A percentile compares a stretch with the other conserved stretches of the same genome.
Evolutionary conservation across 2,329 filamentous ascomycete species (phyloP).

Genomic region (Apiospora arundinis): DNA sequence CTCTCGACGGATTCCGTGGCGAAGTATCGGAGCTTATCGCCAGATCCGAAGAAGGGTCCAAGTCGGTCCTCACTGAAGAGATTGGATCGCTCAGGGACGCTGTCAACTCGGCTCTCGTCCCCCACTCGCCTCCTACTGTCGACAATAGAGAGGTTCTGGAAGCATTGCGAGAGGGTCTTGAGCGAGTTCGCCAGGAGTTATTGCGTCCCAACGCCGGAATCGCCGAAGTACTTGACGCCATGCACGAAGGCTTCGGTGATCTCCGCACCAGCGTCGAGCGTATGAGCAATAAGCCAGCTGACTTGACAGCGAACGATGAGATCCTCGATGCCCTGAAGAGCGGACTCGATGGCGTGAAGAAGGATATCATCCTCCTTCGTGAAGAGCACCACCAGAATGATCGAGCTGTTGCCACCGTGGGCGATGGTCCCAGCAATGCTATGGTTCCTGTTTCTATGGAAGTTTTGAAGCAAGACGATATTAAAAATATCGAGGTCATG

Average conservation of each 20-base stretch:
- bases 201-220: slow-evolving; percentile 72
- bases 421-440: slow-evolving; percentile 54
- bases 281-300: slow-evolving; percentile 78
- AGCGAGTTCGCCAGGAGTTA: slow-evolving; percentile 77
- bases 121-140: slow-evolving; percentile 51
- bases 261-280: slow-evolving; percentile 79
- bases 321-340: slow-evolving; percentile 86
- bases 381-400: slow-evolving; percentile 49
- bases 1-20: slow-evolving; percentile 70
- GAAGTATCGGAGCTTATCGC: slow-evolving; percentile 70
- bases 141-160: slow-evolving; percentile 73
- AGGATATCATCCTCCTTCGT: slow-evolving; percentile 81
- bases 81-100: slow-evolving; percentile 82
- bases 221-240: slow-evolving; percentile 85
- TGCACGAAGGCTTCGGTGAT: slow-evolving; percentile 85
- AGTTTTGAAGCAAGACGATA: slow-evolving; percentile 70
- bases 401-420: slow-evolving; percentile 45
- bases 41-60: slow-evolving; percentile 54
- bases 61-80: slow-evolving; percentile 79
- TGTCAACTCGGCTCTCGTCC: slow-evolving; percentile 73
- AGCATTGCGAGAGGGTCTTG: slow-evolving; percentile 74
- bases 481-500: slow-evolving; percentile 84
- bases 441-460: slow-evolving; percentile 53
- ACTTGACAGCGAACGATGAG: slow-evolving; percentile 86
- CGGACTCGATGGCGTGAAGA: slow-evolving; percentile 77